Conservation (phyloP, 768 basidiomycete species). For the Amanita subjunquillea region DNA sequence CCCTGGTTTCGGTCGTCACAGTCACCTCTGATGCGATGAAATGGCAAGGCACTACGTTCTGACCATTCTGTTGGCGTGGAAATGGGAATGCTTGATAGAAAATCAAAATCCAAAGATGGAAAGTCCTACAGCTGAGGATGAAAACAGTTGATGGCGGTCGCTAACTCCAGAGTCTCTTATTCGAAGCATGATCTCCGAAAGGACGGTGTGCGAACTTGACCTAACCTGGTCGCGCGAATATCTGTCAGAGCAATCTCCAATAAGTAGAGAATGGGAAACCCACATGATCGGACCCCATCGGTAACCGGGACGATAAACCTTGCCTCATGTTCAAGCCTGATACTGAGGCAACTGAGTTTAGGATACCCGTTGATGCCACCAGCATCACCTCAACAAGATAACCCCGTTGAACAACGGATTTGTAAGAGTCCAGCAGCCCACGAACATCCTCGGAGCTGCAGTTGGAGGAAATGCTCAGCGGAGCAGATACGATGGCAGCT, state of each 20-base stretch:
- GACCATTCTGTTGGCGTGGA: constrained; percentile 1
- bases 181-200: constrained; percentile 5
- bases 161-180: background rate
- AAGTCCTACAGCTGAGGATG: background rate
- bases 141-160: background rate
- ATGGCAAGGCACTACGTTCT: background rate
- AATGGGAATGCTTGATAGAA: constrained; percentile 1
- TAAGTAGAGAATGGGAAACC: background rate
- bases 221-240: background rate
- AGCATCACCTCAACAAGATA: background rate
- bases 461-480: background rate
- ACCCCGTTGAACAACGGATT: background rate
- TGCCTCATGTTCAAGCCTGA: constrained; percentile 16
- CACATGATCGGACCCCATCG: constrained; percentile 16
- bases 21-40: constrained; percentile 14
- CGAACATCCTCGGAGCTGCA: background rate
- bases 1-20: constrained; percentile 18
- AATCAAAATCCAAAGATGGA: background rate
- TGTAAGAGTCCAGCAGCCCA: background rate
- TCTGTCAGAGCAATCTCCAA: background rate
- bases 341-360: constrained; percentile 6
- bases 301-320: constrained; percentile 20
- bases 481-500: background rate
- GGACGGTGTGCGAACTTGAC: background rate
- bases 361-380: background rate